These are phyloP conservation scores for Wallemia mellicola DNA, from an alignment of 1,284 basidiomycete species.

Conservation along the genomic window DNA sequence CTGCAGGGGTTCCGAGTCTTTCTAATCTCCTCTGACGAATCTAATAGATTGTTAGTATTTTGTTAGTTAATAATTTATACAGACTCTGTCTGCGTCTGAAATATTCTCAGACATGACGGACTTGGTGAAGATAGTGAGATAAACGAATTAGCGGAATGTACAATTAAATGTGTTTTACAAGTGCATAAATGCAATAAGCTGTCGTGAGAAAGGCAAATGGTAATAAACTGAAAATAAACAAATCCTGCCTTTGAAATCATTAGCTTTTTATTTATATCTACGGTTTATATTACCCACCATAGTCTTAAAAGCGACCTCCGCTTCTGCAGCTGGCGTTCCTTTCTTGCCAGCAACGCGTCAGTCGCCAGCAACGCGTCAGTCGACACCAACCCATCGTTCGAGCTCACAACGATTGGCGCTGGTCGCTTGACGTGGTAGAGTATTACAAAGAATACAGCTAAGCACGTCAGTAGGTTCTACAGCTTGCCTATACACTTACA, in stretches of 20 bases:
- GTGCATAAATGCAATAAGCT: neutral
- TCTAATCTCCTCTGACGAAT: neutral
- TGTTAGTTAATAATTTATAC: neutral
- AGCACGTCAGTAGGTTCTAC: neutral
- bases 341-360: conserved; percentile 17
- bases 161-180: neutral
- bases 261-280: neutral
- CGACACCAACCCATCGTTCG: conserved; percentile 10
- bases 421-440: conserved; percentile 18
- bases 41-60: neutral
- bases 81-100: neutral
- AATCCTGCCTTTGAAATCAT: neutral
- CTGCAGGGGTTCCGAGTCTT: neutral
- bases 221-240: conserved; percentile 1
- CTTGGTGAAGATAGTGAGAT: neutral
- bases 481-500: conserved; percentile 9
- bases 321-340: conserved; percentile 17
- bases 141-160: neutral
- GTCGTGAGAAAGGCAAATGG: neutral
- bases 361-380: conserved; percentile 9
- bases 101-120: too few species aligned
- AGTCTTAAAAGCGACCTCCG: neutral
- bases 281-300: neutral
- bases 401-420: conserved; percentile 16
- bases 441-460: conserved; percentile 18